phyloP scores from a whole-genome alignment of 352 stramenopile genomes.

The Pythium graminicola region DNA sequence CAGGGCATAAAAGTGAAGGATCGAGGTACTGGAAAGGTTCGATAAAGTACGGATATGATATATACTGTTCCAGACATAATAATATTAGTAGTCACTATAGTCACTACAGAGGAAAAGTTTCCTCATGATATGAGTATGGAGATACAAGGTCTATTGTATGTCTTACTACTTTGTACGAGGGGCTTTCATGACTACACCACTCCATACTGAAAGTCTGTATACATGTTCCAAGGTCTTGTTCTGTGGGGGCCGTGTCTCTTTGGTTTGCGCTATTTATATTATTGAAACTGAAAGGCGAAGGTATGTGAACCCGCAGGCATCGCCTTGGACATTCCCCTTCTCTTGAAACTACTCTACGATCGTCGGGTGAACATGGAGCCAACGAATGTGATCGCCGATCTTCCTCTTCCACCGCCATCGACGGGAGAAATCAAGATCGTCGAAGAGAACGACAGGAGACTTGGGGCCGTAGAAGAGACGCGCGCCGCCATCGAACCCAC shows the following conservation, averaged over 20 bases:
- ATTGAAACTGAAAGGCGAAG: not conserved
- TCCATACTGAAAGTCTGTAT: no score
- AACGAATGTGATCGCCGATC: not conserved
- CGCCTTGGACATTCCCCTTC: no score
- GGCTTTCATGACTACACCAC: no score
- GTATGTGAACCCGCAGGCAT: no score
- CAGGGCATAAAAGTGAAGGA: not conserved
- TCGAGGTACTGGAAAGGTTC: not conserved
- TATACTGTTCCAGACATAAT: slow-evolving; percentile 12
- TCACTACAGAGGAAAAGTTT: no score
- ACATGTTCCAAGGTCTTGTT: no score
- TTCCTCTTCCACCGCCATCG: slow-evolving; percentile 4
- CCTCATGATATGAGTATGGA: no score
- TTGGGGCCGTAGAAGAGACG: slow-evolving; percentile 11
- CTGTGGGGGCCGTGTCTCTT: no score
- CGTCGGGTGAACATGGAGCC: slow-evolving; percentile 1
- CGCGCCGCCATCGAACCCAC: not conserved
- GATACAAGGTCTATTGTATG: no score
- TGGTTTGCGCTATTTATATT: no score
- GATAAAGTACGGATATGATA: slow-evolving; percentile 3
- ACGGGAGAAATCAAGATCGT: not conserved
- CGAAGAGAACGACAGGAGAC: not conserved
- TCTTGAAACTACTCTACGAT: no score
- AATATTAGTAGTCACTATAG: not conserved
- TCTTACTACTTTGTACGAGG: no score